Conservation (phyloP, 208 protist genomes). For the Leishmania gerbilli region DNA sequence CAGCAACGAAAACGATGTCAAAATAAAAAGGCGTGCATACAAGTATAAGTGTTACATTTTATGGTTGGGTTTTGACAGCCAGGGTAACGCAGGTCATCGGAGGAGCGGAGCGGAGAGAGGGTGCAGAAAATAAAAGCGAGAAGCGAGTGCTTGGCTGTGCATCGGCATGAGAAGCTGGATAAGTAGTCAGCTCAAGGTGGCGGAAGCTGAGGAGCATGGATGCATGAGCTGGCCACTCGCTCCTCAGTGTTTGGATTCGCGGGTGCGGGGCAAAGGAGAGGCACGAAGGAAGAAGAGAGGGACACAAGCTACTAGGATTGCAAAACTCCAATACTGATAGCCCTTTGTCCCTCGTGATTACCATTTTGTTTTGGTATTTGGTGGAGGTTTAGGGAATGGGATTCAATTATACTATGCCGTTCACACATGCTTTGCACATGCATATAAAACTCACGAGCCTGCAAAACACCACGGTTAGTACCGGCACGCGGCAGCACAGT, state of each 20-base stretch:
- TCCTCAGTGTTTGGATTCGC: not conserved
- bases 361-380: not conserved
- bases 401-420: not conserved
- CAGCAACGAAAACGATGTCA: not conserved
- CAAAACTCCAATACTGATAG: not conserved
- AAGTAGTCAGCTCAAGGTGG: not conserved
- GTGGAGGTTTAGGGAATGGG: not conserved
- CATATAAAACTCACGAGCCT: not conserved
- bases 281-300: not conserved
- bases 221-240: not conserved
- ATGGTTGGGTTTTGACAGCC: not conserved
- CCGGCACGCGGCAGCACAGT: not conserved
- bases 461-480: not conserved
- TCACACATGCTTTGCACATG: not conserved
- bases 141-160: not conserved
- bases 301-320: not conserved
- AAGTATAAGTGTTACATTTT: not conserved
- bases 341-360: not conserved
- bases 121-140: not conserved
- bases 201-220: not conserved
- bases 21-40: not conserved
- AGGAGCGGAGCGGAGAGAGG: not conserved
- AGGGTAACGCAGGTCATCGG: not conserved
- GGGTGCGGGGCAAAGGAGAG: not conserved
- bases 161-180: not conserved